Conservation (phyloP, 192 early-diverging fungal species). For the Gamsiella multidivaricata region DNA sequence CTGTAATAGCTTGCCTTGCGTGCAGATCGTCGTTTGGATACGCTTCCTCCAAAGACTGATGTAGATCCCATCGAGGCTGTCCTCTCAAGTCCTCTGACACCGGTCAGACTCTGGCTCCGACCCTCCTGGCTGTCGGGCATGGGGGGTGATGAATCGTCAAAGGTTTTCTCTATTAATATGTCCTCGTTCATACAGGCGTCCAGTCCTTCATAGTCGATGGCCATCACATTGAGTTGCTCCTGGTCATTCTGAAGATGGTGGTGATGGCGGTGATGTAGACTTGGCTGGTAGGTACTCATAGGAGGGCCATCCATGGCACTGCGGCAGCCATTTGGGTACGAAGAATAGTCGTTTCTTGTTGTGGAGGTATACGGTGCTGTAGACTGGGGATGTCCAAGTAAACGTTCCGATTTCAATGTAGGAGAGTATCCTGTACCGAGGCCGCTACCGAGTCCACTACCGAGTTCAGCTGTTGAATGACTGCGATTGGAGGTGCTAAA, state of each 20-base stretch:
- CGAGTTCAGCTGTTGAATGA: too few relatives aligned
- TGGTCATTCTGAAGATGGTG: conserved; percentile 14
- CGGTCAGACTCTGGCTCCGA: too few relatives aligned
- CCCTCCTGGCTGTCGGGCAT: not conserved
- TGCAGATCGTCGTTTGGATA: conserved; percentile 18
- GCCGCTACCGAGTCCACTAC: not conserved
- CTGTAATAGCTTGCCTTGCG: conserved; percentile 37
- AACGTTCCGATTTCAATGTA: conserved; percentile 6
- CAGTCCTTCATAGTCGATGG: conserved; percentile 55
- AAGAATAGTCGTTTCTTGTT: not conserved
- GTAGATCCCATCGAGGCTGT: conserved; percentile 29
- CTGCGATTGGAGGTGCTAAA: not conserved
- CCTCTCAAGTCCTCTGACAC: not conserved
- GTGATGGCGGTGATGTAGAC: conserved; percentile 3
- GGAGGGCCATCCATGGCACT: not conserved
- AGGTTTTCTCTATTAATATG: conserved; percentile 9
- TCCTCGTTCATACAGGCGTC: conserved; percentile 37
- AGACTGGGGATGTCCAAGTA: conserved; percentile 1
- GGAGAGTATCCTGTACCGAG: conserved; percentile 18
- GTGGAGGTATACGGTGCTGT: not conserved
- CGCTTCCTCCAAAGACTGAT: conserved; percentile 1
- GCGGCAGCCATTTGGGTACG: conserved; percentile 3
- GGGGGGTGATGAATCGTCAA: not conserved
- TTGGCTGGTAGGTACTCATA: not conserved
- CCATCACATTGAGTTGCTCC: conserved; percentile 8